Percentiles rank a stretch among this genome's conserved stretches.
Conservation (phyloP, 805 yeast genomes). For the Clavispora phyllophila region DNA sequence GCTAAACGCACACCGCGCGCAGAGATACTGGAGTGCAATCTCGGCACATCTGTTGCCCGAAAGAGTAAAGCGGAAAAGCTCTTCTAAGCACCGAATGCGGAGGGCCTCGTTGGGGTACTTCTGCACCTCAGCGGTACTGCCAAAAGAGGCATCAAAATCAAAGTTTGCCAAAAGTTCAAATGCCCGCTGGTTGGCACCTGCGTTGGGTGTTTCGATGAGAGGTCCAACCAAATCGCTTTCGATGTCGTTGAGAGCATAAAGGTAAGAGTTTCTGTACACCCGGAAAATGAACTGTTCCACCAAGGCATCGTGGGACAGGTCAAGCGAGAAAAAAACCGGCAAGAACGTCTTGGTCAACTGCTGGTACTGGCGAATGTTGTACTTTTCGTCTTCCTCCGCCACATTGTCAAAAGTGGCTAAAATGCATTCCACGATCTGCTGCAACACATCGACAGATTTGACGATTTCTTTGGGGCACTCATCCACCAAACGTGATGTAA, state of each 20-base stretch:
- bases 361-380: conserved; percentile 43
- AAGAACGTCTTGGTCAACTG: conserved; percentile 38
- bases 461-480: conserved; percentile 7
- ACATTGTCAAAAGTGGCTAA: conserved; percentile 35
- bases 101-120: conserved; percentile 42
- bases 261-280: conserved; percentile 56
- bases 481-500: conserved; percentile 29
- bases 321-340: conserved; percentile 27
- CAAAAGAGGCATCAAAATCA: conserved; percentile 49
- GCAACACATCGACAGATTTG: conserved; percentile 31
- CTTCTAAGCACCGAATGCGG: conserved; percentile 51
- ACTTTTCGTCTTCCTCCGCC: conserved; percentile 31
- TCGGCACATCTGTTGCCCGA: conserved; percentile 6
- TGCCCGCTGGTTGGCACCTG: conserved; percentile 31
- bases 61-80: conserved; percentile 41
- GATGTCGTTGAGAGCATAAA: conserved; percentile 52
- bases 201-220: conserved; percentile 13
- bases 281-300: conserved; percentile 42
- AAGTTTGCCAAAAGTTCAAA: conserved; percentile 22
- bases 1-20: conserved; percentile 54
- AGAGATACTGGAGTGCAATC: conserved; percentile 32
- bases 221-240: conserved; percentile 29
- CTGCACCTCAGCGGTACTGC: conserved; percentile 52
- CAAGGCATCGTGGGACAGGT: conserved; percentile 12
- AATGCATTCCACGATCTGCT: conserved; percentile 36